Evolutionary conservation across 2,329 filamentous ascomycete species (phyloP).

Genomic region (Volutella citrinella): DNA sequence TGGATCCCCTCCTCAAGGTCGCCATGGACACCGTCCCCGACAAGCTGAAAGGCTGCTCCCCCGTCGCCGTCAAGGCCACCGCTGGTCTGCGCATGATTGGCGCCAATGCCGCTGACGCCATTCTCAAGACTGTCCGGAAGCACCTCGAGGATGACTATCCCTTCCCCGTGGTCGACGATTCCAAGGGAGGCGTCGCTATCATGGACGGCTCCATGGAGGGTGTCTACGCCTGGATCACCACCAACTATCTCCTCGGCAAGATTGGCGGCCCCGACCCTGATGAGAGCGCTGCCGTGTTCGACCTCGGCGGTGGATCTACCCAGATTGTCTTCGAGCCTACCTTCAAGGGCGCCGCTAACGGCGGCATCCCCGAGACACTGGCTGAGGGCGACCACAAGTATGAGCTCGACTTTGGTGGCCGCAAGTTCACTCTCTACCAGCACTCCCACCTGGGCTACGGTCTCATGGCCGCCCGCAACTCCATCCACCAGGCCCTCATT

Average conservation of each 20-base stretch:
- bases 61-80: slow-evolving; percentile 96
- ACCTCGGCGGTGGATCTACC: slow-evolving; percentile 93
- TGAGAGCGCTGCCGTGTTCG: slow-evolving; percentile 90
- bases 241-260: slow-evolving; percentile 97
- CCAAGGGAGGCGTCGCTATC: slow-evolving; percentile 85
- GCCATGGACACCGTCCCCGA: slow-evolving; percentile 84
- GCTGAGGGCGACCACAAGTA: slow-evolving; percentile 95
- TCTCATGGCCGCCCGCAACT: slow-evolving; percentile 88
- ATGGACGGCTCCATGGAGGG: slow-evolving; percentile 98
- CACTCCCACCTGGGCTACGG: slow-evolving; percentile 97
- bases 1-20: slow-evolving; percentile 83
- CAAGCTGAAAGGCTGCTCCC: slow-evolving; percentile 85
- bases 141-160: slow-evolving; percentile 87
- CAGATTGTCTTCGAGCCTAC: slow-evolving; percentile 98
- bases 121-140: slow-evolving; percentile 77
- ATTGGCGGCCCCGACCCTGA: slow-evolving; percentile 90
- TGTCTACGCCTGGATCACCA: slow-evolving; percentile 98
- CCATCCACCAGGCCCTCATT: slow-evolving; percentile 75
- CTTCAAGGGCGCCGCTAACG: slow-evolving; percentile 69
- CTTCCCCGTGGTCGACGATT: slow-evolving; percentile 86
- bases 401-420: slow-evolving; percentile 82
- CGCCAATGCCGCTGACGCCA: slow-evolving; percentile 73
- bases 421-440: slow-evolving; percentile 91
- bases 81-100: slow-evolving; percentile 89
- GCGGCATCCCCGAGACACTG: slow-evolving; percentile 83